Base-by-base conservation (phyloP, 805 yeast genomes). In the Geotrichum ghanense region DNA sequence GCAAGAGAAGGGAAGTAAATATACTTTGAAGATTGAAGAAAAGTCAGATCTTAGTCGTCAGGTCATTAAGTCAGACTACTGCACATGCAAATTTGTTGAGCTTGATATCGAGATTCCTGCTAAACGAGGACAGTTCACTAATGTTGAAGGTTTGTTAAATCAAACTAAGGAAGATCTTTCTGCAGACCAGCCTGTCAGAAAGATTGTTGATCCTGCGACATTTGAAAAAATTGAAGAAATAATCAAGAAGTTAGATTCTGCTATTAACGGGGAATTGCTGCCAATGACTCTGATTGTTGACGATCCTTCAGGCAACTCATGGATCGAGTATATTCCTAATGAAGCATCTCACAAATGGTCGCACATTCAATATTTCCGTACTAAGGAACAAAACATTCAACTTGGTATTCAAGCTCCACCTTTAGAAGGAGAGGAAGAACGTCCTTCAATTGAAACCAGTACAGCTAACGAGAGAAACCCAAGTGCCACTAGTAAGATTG, bases 291-390 rank as follows among this genome's bases (percentile, higher is more conserved):
- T 90, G 43, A 71, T 74, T 21, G 68, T 87, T 9, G 95, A 89
- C 63, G 98, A 92, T 64, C 97, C 98, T 23, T 76, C 96, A 1
- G 98, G 98, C 14, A 92, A 92, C 69, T 90, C 97, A 3, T 92
- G 97, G 95, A 79, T 92, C 46, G 95, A 86, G 60, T 86, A 74
- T 62, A 65, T 76, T 50, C 96, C 96, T 17, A 89, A 85, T 50
- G 95, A 87, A 62, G 74, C 95, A 3, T 71, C 83, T 31, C 94
- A 86, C 65, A 87, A 89, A 64, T 90, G 96, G 96, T 74, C 92
- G 22, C 83, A 79, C 64, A 70, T 74, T 26, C 89, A 86, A 57
- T 92, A 89, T 62, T 66, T 73, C 55, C 78, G 98, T 65, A 76
- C 92, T 1, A 87, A 86, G 41, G 94, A 86, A 53, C 97, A 92